Conservation (phyloP, 257 asterid species). For the Nicotiana paniculata region DNA sequence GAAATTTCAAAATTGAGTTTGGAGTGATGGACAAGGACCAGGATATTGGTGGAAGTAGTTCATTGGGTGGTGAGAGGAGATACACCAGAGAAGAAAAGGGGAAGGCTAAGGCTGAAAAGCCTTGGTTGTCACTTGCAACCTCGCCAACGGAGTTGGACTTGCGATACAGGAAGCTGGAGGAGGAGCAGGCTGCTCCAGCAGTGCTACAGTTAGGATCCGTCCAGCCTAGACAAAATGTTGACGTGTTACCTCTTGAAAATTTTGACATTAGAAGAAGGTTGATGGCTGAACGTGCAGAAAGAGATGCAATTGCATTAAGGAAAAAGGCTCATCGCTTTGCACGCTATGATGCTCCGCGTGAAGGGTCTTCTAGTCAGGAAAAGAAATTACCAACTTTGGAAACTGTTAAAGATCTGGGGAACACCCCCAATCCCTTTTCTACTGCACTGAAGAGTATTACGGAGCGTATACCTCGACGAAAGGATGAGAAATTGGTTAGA, state of each 20-base stretch:
- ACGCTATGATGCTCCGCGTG: slow-evolving; percentile 25
- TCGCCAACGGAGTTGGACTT: slow-evolving; percentile 16
- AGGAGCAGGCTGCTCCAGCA: neutral
- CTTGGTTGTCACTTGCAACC: slow-evolving; percentile 41
- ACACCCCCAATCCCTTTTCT: slow-evolving; percentile 41
- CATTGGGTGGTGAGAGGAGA: slow-evolving; percentile 23
- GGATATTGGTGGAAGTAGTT: slow-evolving; percentile 28
- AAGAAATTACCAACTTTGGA: slow-evolving; percentile 18
- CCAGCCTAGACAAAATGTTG: slow-evolving; percentile 10
- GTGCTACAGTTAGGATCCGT: neutral
- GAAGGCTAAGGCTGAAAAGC: slow-evolving; percentile 28
- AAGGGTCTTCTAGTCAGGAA: slow-evolving; percentile 30
- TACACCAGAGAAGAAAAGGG: slow-evolving; percentile 49
- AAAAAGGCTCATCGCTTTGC: slow-evolving; percentile 42
- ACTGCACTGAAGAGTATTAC: slow-evolving; percentile 45
- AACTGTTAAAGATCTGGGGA: slow-evolving; percentile 31
- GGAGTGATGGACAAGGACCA: slow-evolving; percentile 18
- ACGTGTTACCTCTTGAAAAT: neutral
- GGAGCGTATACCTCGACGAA: slow-evolving; percentile 24
- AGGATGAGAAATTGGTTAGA: slow-evolving; percentile 30
- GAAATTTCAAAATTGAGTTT: slow-evolving; percentile 27
- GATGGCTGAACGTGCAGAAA: neutral
- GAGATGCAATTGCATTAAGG: slow-evolving; percentile 10
- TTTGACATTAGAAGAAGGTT: slow-evolving; percentile 10
- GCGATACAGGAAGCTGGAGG: slow-evolving; percentile 7